Evolutionary conservation across 1,139 yeast genomes (phyloP).

Genomic region (Saccharomyces hybrid): DNA sequence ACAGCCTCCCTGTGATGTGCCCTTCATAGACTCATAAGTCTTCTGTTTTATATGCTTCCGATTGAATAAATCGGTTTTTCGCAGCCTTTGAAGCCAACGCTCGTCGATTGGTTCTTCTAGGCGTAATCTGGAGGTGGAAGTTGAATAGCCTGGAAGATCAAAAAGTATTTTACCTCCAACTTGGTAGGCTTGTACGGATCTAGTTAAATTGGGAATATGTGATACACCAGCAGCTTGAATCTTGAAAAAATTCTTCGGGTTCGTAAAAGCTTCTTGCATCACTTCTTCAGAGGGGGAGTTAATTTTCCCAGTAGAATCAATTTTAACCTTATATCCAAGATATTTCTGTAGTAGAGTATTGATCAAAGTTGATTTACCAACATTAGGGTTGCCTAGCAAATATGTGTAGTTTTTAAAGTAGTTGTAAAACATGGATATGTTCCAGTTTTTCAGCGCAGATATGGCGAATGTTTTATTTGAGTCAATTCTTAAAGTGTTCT

Average conservation of each 20-base stretch:
- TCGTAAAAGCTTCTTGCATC: conserved; percentile 1
- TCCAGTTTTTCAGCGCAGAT: conserved; percentile 51
- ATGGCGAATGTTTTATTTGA: conserved; percentile 42
- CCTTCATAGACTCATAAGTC: conserved; percentile 36
- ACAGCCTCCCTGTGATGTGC: conserved; percentile 35
- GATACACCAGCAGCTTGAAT: conserved; percentile 28
- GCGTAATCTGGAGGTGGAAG: conserved; percentile 8
- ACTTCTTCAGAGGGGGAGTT: not conserved
- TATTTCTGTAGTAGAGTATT: conserved; percentile 37
- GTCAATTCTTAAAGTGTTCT: conserved; percentile 36
- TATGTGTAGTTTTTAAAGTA: conserved; percentile 40
- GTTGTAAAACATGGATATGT: conserved; percentile 34
- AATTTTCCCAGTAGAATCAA: conserved; percentile 8
- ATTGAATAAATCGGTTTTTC: conserved; percentile 26
- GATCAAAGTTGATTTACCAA: conserved; percentile 68
- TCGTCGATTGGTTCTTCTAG: conserved; percentile 17
- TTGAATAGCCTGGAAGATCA: conserved; percentile 30
- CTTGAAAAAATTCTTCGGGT: conserved; percentile 6
- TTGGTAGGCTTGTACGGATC: conserved; percentile 22
- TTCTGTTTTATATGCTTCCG: conserved; percentile 29
- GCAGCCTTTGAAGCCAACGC: conserved; percentile 22
- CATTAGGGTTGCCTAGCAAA: conserved; percentile 64
- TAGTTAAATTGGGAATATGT: conserved; percentile 30
- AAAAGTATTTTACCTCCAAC: conserved; percentile 20
- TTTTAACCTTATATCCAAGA: conserved; percentile 17